These are phyloP conservation scores for Backusella tuberculispora DNA, from an alignment of 192 early-diverging fungal species.

Conservation along the genomic window DNA sequence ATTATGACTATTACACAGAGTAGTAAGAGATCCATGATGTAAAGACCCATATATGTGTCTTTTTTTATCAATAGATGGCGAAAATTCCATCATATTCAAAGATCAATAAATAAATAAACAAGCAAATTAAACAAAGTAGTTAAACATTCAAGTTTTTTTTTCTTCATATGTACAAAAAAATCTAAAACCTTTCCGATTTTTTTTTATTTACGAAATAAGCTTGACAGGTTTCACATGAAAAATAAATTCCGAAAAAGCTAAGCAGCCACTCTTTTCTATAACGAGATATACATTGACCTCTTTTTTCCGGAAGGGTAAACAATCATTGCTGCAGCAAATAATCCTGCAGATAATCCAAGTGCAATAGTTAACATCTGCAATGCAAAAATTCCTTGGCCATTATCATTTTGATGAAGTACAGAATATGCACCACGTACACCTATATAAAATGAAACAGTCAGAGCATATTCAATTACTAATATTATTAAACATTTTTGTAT, in stretches of 20 bases:
- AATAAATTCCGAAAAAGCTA: background rate
- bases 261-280: background rate
- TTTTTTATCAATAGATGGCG: background rate
- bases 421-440: constrained; percentile 36
- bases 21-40: background rate
- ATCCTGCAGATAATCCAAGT: constrained; percentile 21
- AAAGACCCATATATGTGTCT: background rate
- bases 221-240: background rate
- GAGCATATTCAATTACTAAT: background rate
- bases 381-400: constrained; percentile 24
- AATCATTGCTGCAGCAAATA: constrained; percentile 36
- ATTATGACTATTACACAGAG: background rate
- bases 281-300: constrained; percentile 34
- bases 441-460: background rate
- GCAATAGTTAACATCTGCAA: constrained; percentile 35
- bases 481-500: background rate
- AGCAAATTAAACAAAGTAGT: background rate
- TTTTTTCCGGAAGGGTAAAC: constrained; percentile 35
- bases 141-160: too few relatives aligned
- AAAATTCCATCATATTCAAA: background rate
- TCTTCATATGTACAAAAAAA: background rate
- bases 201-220: background rate
- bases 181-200: background rate
- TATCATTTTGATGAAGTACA: constrained; percentile 28
- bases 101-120: background rate